phyloP scores from a whole-genome alignment of 2,329 filamentous ascomycete genomes.

The Colletotrichum lini region DNA sequence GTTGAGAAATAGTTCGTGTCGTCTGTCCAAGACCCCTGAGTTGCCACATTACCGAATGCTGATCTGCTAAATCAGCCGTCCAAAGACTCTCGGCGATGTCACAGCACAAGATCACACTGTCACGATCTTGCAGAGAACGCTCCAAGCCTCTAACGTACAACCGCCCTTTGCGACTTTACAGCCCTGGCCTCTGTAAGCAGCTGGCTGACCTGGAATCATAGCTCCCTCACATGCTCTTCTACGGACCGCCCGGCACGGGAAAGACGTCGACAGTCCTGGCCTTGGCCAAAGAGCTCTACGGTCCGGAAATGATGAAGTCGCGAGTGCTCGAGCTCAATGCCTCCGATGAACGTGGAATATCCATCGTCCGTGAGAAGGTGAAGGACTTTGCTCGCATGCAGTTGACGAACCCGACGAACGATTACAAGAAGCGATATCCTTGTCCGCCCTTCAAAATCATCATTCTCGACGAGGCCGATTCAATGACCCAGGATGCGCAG shows the following conservation, averaged over 20 bases:
- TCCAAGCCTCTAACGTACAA: constrained; percentile 91
- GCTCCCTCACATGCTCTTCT: constrained; percentile 99
- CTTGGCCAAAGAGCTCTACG: constrained; percentile 96
- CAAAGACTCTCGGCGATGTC: constrained; percentile 94
- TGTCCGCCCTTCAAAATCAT: constrained; percentile 99
- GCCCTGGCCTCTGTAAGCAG: background rate
- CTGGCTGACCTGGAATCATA: constrained; percentile 50
- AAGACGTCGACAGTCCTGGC: constrained; percentile 99
- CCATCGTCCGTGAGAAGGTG: constrained; percentile 96
- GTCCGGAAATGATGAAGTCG: constrained; percentile 91
- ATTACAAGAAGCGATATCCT: constrained; percentile 81
- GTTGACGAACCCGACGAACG: constrained; percentile 83
- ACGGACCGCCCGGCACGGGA: constrained; percentile 95
- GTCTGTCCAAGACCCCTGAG: constrained; percentile 19
- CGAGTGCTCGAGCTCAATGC: constrained; percentile 99
- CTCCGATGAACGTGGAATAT: constrained; percentile 97
- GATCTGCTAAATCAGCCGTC: constrained; percentile 74
- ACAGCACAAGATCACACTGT: constrained; percentile 98
- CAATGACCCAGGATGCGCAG: constrained; percentile 99
- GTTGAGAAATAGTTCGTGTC: constrained; percentile 94
- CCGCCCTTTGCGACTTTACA: background rate
- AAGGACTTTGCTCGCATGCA: constrained; percentile 98
- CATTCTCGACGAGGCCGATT: constrained; percentile 97
- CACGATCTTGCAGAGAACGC: constrained; percentile 89
- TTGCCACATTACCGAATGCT: constrained; percentile 43